A percentile compares a stretch with the other conserved stretches of the same genome.
Evolutionary conservation across 1,284 basidiomycete species (phyloP).

Genomic region (Hemileia vastatrix): DNA sequence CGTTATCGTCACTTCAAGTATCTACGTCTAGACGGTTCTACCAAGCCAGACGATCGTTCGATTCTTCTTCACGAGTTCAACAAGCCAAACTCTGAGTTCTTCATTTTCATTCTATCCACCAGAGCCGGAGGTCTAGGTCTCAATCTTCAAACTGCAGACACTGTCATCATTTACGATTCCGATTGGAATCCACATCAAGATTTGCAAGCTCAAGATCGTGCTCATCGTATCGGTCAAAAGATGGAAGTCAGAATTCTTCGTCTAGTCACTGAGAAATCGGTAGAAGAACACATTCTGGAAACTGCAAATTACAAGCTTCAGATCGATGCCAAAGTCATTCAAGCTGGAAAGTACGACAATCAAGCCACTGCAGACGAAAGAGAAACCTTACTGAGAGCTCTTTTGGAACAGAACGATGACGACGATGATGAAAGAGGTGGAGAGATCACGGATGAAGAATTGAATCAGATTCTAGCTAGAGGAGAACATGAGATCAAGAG

Average conservation of each 20-base stretch:
- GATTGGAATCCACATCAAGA: conserved; percentile 46
- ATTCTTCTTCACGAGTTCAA: conserved; percentile 39
- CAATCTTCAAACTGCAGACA: conserved; percentile 44
- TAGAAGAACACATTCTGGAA: conserved; percentile 42
- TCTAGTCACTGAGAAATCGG: conserved; percentile 43
- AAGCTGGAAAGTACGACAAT: conserved; percentile 45
- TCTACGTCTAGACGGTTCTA: conserved; percentile 42
- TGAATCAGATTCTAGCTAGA: conserved; percentile 41
- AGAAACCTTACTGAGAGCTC: conserved; percentile 40
- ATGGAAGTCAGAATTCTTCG: conserved; percentile 44
- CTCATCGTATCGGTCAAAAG: conserved; percentile 45
- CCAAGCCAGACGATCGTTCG: conserved; percentile 44
- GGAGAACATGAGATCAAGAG: conserved; percentile 35
- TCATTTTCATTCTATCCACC: conserved; percentile 43
- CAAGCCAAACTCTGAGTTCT: conserved; percentile 40
- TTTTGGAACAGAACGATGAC: conserved; percentile 42
- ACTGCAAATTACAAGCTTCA: conserved; percentile 42
- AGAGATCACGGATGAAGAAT: conserved; percentile 42
- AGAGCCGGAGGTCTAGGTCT: conserved; percentile 44
- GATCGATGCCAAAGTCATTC: conserved; percentile 45
- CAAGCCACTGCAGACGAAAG: conserved; percentile 43
- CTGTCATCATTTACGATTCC: conserved; percentile 45
- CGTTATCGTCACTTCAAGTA: conserved; percentile 42
- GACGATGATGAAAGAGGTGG: conserved; percentile 42
- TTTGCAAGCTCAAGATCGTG: conserved; percentile 44